phyloP scores from a whole-genome alignment of 306 rosid genomes.

The Elaeagnus macrophylla region DNA sequence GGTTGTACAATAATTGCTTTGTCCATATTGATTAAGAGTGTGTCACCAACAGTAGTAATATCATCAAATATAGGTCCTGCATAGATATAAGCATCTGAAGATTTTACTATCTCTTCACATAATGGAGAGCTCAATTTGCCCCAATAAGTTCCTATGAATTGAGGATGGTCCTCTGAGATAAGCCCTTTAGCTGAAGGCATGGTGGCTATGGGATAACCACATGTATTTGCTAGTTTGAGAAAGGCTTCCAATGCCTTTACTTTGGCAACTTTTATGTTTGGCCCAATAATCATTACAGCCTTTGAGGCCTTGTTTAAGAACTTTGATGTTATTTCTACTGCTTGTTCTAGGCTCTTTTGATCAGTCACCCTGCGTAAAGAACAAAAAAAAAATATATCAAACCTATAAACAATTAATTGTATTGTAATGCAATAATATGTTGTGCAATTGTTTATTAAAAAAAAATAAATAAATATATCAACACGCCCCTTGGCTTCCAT shows the following conservation, averaged over 20 bases:
- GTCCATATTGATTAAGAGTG: neutral
- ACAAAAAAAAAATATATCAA: too few species aligned
- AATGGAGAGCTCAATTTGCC: conserved; percentile 3
- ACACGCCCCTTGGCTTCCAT: too few species aligned
- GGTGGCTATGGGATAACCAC: conserved; percentile 1
- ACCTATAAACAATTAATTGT: too few species aligned
- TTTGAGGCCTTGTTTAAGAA: conserved; percentile 2
- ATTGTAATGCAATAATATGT: too few species aligned
- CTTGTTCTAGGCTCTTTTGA: neutral
- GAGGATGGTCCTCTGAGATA: neutral
- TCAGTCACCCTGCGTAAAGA: neutral
- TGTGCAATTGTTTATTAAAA: too few species aligned
- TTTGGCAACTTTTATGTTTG: neutral
- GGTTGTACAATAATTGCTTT: neutral
- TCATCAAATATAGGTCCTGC: conserved; percentile 10
- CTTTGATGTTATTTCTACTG: conserved; percentile 1
- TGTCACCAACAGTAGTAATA: neutral
- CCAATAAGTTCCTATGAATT: conserved; percentile 8
- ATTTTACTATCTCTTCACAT: neutral
- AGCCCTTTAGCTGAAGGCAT: conserved; percentile 6
- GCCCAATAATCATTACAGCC: neutral
- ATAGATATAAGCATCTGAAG: conserved; percentile 7
- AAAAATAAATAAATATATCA: too few species aligned
- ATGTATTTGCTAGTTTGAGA: neutral
- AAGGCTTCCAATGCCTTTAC: neutral